These are phyloP conservation scores for Citrus maxima DNA, from an alignment of 345 rosid species.

Conservation along the genomic window DNA sequence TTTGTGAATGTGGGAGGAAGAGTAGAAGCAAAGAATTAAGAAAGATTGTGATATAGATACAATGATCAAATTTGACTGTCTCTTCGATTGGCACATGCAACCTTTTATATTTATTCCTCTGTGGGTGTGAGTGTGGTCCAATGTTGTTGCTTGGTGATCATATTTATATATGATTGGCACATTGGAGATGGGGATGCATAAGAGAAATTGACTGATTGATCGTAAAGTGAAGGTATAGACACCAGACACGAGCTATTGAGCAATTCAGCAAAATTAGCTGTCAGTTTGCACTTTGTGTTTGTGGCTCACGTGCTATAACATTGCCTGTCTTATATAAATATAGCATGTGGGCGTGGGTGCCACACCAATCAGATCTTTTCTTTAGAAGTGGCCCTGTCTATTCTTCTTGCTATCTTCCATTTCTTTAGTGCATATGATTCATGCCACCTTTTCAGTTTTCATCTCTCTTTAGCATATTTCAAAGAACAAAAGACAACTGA, in stretches of 20 bases:
- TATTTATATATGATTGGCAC: neutral
- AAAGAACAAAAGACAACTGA: too few relatives aligned
- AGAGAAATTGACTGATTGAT: neutral
- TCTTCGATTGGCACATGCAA: conserved; percentile 2
- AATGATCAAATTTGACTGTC: neutral
- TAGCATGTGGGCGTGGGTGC: conserved; percentile 1
- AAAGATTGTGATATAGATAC: neutral
- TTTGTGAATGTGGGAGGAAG: neutral
- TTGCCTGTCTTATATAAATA: neutral
- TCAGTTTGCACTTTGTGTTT: neutral
- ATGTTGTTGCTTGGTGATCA: neutral
- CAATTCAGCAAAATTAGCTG: neutral
- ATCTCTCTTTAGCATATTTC: too few relatives aligned
- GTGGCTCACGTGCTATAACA: conserved; percentile 1
- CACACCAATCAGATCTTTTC: neutral
- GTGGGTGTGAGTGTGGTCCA: neutral
- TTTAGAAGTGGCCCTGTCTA: neutral
- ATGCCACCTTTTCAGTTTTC: too few relatives aligned
- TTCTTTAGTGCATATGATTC: too few relatives aligned
- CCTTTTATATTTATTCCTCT: neutral
- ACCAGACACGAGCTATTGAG: too few relatives aligned
- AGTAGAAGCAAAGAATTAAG: conserved; percentile 4
- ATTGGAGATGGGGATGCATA: neutral
- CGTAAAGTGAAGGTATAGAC: neutral
- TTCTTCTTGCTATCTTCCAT: neutral